Percentiles rank a stretch among this genome's conserved stretches.
These are phyloP conservation scores for Penicillium sp. DNA, from an alignment of 2,329 filamentous ascomycete genomes.

Conservation along the genomic window DNA sequence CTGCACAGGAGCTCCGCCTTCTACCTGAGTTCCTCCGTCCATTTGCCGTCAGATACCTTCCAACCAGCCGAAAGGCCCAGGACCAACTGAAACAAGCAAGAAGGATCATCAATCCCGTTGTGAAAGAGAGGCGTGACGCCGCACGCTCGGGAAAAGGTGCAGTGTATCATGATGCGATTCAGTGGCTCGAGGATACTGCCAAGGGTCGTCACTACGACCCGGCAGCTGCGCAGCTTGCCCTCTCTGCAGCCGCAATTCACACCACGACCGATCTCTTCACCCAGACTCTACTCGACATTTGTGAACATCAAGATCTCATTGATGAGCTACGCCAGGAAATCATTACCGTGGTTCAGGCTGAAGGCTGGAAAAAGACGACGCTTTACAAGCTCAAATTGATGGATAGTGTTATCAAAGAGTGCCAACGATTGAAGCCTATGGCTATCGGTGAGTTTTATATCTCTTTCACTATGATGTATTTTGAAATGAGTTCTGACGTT, in stretches of 20 bases:
- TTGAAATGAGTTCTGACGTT: neutral
- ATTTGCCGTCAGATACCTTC: slow-evolving; percentile 9
- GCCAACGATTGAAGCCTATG: slow-evolving; percentile 1
- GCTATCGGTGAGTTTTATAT: neutral
- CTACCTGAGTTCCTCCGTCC: slow-evolving; percentile 11
- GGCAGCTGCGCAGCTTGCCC: slow-evolving; percentile 21
- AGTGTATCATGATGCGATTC: slow-evolving; percentile 7
- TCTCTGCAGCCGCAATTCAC: too few relatives aligned
- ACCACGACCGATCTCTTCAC: too few relatives aligned
- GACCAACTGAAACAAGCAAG: slow-evolving; percentile 10
- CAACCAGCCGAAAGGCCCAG: slow-evolving; percentile 12
- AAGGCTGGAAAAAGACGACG: neutral
- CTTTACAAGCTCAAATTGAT: slow-evolving; percentile 8
- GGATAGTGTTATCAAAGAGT: slow-evolving; percentile 5
- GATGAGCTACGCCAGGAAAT: too few relatives aligned
- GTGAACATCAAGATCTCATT: too few relatives aligned
- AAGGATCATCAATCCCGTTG: slow-evolving; percentile 10
- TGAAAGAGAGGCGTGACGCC: slow-evolving; percentile 1
- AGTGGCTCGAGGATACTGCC: neutral
- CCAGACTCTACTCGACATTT: too few relatives aligned
- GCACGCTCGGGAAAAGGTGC: neutral
- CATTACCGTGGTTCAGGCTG: too few relatives aligned
- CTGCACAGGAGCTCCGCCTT: slow-evolving; percentile 7
- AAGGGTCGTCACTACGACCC: neutral
- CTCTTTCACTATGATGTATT: neutral